Evolutionary conservation across 371 early-diverging fungal species (phyloP).

Genomic region (Rhizopus microsporus): DNA sequence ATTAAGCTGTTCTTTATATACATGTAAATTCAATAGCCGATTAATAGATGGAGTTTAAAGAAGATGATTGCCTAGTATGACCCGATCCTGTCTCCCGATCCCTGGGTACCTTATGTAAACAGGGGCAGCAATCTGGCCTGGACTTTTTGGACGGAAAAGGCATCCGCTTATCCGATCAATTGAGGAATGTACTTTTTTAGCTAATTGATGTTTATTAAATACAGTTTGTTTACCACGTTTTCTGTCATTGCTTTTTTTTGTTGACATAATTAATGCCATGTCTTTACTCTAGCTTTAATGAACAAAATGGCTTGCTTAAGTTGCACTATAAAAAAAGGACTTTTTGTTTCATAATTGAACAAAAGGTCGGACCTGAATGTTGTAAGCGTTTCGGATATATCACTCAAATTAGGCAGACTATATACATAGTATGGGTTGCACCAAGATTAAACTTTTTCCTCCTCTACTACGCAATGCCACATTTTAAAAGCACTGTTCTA

Average conservation of each 20-base stretch:
- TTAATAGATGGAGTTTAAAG: not conserved
- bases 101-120: not conserved
- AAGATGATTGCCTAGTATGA: not conserved
- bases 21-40: not conserved
- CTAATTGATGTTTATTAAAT: not conserved
- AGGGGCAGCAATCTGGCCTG: not conserved
- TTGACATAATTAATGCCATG: no score
- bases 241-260: no score
- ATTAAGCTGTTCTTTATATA: not conserved
- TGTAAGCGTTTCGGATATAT: no score
- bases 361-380: no score
- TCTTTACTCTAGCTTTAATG: no score
- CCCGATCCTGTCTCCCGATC: constrained; percentile 5
- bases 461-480: constrained; percentile 1
- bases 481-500: not conserved
- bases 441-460: not conserved
- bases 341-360: no score
- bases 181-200: not conserved
- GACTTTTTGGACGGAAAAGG: not conserved
- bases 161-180: not conserved
- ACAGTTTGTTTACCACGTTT: no score
- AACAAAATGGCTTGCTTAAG: not conserved
- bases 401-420: no score
- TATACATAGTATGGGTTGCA: not conserved
- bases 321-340: not conserved